phyloP scores from a whole-genome alignment of 2,329 filamentous ascomycete species.

The Botryotinia narcissicola region DNA sequence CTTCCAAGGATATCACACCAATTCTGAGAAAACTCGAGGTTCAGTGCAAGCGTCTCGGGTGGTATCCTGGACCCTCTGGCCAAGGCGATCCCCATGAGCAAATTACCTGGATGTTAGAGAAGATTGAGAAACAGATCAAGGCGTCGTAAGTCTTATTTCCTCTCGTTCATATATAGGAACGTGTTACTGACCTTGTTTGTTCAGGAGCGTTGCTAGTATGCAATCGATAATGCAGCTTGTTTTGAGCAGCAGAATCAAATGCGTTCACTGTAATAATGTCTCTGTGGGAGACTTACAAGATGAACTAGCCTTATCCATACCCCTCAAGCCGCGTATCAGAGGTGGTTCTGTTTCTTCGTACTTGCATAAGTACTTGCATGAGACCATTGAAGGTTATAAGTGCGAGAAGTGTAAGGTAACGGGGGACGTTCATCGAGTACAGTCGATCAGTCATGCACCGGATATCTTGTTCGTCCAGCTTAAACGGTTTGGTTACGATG shows the following conservation, averaged over 20 bases:
- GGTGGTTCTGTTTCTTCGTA: slow-evolving; percentile 28
- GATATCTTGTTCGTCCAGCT: slow-evolving; percentile 35
- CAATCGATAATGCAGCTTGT: slow-evolving; percentile 29
- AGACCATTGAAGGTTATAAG: slow-evolving; percentile 31
- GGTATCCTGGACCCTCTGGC: slow-evolving; percentile 19
- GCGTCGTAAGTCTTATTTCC: slow-evolving; percentile 25
- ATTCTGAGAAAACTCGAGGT: slow-evolving; percentile 5
- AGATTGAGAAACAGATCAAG: slow-evolving; percentile 34
- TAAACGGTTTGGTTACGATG: slow-evolving; percentile 32
- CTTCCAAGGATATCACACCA: not conserved
- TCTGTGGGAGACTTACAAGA: slow-evolving; percentile 25
- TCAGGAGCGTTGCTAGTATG: slow-evolving; percentile 25
- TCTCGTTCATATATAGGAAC: not conserved
- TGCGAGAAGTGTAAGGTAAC: slow-evolving; percentile 33
- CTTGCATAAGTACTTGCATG: slow-evolving; percentile 29
- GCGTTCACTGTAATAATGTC: slow-evolving; percentile 31
- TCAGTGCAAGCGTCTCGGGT: slow-evolving; percentile 5
- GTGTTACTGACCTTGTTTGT: not conserved
- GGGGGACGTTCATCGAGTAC: slow-evolving; percentile 22
- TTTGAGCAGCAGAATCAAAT: slow-evolving; percentile 28
- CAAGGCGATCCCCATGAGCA: slow-evolving; percentile 39
- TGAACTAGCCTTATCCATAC: slow-evolving; percentile 33
- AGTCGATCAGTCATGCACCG: slow-evolving; percentile 30
- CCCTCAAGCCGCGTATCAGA: slow-evolving; percentile 29
- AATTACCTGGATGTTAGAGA: slow-evolving; percentile 32